Conservation (phyloP, 495 filamentous ascomycete genomes). For the Aspergillus sclerotiicarbonarius region DNA sequence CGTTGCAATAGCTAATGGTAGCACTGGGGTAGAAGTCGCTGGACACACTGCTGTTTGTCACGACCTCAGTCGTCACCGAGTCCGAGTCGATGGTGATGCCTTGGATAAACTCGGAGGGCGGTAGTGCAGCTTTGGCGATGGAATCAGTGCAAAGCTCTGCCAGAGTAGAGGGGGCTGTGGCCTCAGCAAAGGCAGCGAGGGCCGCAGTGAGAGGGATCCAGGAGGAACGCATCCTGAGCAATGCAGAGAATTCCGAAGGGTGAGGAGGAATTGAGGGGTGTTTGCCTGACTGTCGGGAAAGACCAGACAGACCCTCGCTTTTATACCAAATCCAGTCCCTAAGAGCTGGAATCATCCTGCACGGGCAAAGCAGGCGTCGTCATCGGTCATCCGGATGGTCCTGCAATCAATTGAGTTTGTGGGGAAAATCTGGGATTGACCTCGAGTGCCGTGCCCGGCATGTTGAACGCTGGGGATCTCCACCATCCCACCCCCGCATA, state of each 20-base stretch:
- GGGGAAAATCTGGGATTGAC: too few species aligned
- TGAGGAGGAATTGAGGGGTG: neutral
- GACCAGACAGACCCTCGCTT: too few species aligned
- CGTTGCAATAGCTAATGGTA: slow-evolving; percentile 39
- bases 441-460: too few species aligned
- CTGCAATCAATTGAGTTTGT: too few species aligned
- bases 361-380: too few species aligned
- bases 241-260: neutral
- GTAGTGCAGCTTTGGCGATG: slow-evolving; percentile 25
- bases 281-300: too few species aligned
- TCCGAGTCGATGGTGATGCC: slow-evolving; percentile 33
- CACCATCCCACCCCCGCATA: too few species aligned
- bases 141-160: neutral
- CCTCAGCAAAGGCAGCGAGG: neutral
- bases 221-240: neutral
- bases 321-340: too few species aligned
- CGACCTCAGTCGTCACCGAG: slow-evolving; percentile 28
- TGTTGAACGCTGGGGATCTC: too few species aligned
- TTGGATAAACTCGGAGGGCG: slow-evolving; percentile 20
- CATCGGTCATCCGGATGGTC: too few species aligned
- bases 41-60: slow-evolving; percentile 30
- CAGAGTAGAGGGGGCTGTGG: neutral
- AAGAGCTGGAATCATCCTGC: too few species aligned
- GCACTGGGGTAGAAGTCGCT: slow-evolving; percentile 24
- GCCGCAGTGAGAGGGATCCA: neutral